Base-by-base conservation (phyloP, 768 basidiomycete species). In the Lactarius sp. region DNA sequence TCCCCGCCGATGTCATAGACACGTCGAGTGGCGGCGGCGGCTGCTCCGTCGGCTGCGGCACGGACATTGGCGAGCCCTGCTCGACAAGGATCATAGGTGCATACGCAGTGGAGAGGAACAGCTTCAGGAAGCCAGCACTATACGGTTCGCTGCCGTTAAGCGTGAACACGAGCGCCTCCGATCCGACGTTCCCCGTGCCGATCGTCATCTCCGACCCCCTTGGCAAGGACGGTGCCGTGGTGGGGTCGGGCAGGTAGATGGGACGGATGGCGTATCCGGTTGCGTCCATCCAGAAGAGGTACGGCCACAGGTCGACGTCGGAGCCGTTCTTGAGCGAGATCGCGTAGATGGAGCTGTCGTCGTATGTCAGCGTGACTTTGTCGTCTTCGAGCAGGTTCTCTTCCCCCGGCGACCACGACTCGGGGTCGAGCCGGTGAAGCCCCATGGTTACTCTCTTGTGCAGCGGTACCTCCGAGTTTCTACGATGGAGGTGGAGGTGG, bases 211-310 rank as follows among this genome's bases (percentile, higher is more conserved):
- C 79, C 72, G 47, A 81, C 39, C 75, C 75, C 44, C 73, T 75
- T 8, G 72, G 77, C 47, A 85, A 77, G 16, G 83, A 83, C 7
- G 84, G 75, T 18, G 71, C 54, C 22, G 69, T 54, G 39, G 73
- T 72, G 10, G 76, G 73, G 51, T 75, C 77, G 6, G 85, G 81
- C 53, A 80, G 80, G 71, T 84, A 83, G n/a, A 85, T 71, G 60
- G 83, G 76, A 59, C 78, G 80, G 64, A 83, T 82, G 56, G 76
- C 77, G 62, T 84, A 81, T 46, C 76, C 80, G 59, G 77, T 79
- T 2, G 83, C 79, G 68, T 86, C 83, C 81, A 86, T 82, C 70
- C 82, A 84, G 1, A 79, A 78, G 39, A 86, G 76, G 70, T 84
- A 85, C 37, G 85, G 83, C 85, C 84, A 86, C 34, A 86, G 77